Conservation (phyloP, 805 yeast species). For the Yarrowia divulgata region DNA sequence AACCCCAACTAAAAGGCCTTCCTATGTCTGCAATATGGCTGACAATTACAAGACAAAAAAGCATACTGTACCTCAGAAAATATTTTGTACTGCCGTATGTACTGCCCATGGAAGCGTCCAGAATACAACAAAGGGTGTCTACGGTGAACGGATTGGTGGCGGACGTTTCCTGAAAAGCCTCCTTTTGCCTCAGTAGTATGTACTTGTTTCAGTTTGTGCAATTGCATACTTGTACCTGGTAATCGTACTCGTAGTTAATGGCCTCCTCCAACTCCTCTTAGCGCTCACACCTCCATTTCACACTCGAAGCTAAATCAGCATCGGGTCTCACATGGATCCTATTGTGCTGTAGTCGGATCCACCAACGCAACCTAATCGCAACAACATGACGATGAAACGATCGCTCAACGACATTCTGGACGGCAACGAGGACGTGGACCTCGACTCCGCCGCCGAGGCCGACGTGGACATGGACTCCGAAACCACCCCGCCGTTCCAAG, state of each 20-base stretch:
- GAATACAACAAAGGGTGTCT: not conserved
- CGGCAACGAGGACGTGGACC: slow-evolving; percentile 30
- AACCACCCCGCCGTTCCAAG: slow-evolving; percentile 3
- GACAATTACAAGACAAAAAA: no score
- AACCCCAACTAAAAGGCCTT: not conserved
- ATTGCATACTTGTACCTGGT: no score
- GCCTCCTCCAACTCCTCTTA: not conserved
- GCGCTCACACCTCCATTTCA: not conserved
- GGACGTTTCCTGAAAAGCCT: no score
- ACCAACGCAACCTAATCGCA: slow-evolving; percentile 14
- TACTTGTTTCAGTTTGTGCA: no score
- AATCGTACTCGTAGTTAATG: no score
- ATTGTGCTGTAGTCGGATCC: not conserved
- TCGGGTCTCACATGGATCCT: slow-evolving; percentile 4
- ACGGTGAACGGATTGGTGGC: no score
- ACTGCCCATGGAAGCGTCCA: not conserved
- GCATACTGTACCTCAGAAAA: no score
- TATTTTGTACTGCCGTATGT: no score
- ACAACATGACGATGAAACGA: slow-evolving; percentile 27
- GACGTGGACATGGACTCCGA: slow-evolving; percentile 7
- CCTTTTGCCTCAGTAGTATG: no score
- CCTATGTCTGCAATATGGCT: no score
- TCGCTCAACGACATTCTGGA: slow-evolving; percentile 38
- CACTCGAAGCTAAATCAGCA: slow-evolving; percentile 27
- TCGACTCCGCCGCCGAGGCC: slow-evolving; percentile 6